These are phyloP conservation scores for Amanita exitialis DNA, from an alignment of 768 basidiomycete species.

Conservation along the genomic window DNA sequence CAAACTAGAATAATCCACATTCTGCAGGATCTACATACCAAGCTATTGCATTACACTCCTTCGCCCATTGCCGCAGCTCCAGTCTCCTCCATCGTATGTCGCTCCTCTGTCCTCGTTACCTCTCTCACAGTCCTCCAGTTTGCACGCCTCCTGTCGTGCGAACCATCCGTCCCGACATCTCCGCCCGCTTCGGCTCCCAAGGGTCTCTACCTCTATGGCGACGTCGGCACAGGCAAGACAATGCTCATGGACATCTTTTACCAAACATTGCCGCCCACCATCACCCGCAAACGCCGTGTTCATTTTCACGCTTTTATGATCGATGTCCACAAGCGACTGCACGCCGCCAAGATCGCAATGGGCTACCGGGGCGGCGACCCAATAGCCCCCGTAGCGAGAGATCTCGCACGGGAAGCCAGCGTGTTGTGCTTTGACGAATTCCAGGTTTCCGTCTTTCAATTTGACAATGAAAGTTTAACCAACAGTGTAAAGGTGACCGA, in stretches of 20 bases:
- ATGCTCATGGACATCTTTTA: conserved; percentile 99
- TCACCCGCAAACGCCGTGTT: conserved; percentile 73
- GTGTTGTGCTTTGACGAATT: conserved; percentile 98
- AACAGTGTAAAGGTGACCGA: conserved; percentile 65
- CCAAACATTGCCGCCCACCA: conserved; percentile 59
- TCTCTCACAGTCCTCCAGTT: conserved; percentile 21
- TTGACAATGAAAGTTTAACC: conserved; percentile 1
- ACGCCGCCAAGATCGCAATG: conserved; percentile 67
- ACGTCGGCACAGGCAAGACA: conserved; percentile 95
- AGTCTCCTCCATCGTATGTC: conserved; percentile 29
- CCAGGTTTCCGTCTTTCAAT: conserved; percentile 43
- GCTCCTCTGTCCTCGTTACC: conserved; percentile 16
- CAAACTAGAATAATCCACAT: conserved; percentile 79
- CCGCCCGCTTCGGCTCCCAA: conserved; percentile 56
- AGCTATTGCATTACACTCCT: conserved; percentile 60
- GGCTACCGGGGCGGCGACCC: conserved; percentile 69
- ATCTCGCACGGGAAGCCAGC: conserved; percentile 74
- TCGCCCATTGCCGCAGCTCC: conserved; percentile 43
- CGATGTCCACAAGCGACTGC: conserved; percentile 91
- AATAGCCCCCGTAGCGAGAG: conserved; percentile 78
- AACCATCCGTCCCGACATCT: conserved; percentile 22
- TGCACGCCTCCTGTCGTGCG: conserved; percentile 35
- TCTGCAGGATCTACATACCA: conserved; percentile 71
- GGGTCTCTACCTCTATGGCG: conserved; percentile 91
- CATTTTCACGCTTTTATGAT: conserved; percentile 99